Evolutionary conservation across 2,329 filamentous ascomycete genomes (phyloP).

Genomic region (Grosmannia huntii): DNA sequence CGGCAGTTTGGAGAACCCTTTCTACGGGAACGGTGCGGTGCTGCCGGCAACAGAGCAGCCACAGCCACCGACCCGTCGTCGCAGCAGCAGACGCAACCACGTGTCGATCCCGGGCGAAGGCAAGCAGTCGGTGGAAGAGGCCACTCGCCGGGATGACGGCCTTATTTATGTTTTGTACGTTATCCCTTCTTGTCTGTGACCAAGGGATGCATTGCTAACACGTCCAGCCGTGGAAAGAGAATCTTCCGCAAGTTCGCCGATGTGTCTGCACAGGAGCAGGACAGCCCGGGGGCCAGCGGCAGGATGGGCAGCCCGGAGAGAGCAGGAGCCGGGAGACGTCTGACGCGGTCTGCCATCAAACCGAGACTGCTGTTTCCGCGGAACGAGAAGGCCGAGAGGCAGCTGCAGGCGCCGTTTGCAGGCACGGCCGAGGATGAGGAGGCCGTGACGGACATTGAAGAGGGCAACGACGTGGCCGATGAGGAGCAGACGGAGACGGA

Average conservation of each 20-base stretch:
- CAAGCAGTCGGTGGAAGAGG: conserved; percentile 47
- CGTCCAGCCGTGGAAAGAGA: conserved; percentile 62
- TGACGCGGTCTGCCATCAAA: conserved; percentile 58
- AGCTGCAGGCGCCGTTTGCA: conserved; percentile 9
- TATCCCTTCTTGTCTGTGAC: conserved; percentile 41
- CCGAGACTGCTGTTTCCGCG: conserved; percentile 59
- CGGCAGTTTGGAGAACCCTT: conserved; percentile 57
- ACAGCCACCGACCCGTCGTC: conserved; percentile 19
- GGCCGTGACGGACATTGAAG: conserved; percentile 45
- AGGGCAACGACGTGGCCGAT: conserved; percentile 15
- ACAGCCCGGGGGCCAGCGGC: conserved; percentile 10
- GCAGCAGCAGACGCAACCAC: conserved; percentile 41
- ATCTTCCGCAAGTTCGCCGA: conserved; percentile 56
- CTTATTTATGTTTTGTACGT: conserved; percentile 69
- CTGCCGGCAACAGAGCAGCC: conserved; percentile 18
- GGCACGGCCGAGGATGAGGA: conserved; percentile 41
- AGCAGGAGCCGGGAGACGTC: conserved; percentile 18
- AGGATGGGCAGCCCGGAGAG: conserved; percentile 17
- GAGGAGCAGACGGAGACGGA: conserved; percentile 45
- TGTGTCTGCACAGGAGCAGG: conserved; percentile 10
- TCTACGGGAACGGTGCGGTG: conserved; percentile 37
- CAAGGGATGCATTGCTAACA: conserved; percentile 12
- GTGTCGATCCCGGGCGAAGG: conserved; percentile 45
- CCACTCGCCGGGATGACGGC: conserved; percentile 54
- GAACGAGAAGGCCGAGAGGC: conserved; percentile 26